phyloP scores from a whole-genome alignment of 371 early-diverging fungal genomes.

The Encephalitozoon cuniculi region DNA sequence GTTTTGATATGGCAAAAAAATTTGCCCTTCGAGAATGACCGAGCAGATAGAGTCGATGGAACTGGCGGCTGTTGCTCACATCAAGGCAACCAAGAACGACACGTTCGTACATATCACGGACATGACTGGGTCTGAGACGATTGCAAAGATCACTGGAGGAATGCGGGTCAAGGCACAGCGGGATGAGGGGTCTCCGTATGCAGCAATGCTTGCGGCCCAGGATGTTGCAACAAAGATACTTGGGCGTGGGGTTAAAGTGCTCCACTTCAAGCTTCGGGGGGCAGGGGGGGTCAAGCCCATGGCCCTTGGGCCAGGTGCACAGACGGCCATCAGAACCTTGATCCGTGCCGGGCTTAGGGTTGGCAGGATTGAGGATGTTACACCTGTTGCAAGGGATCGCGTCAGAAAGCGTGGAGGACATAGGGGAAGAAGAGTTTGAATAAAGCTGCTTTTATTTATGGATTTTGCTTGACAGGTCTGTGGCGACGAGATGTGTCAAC shows the following conservation, averaged over 20 bases:
- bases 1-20: background rate
- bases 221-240: conserved; percentile 95
- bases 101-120: conserved; percentile 98
- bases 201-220: conserved; percentile 99
- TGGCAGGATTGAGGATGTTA: conserved; percentile 96
- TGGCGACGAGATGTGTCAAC: background rate
- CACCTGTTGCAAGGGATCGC: conserved; percentile 95
- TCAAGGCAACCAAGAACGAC: conserved; percentile 98
- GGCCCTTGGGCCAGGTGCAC: conserved; percentile 98
- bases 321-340: conserved; percentile 95
- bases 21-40: conserved; percentile 8
- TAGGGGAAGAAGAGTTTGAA: conserved; percentile 98
- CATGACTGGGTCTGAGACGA: conserved; percentile 98
- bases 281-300: conserved; percentile 98
- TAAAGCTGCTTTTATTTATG: conserved; percentile 28
- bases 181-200: conserved; percentile 99
- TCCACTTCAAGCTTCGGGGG: conserved; percentile 98
- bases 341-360: conserved; percentile 95
- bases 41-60: conserved; percentile 32
- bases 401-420: conserved; percentile 99
- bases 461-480: background rate
- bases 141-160: conserved; percentile 97
- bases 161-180: conserved; percentile 99
- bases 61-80: conserved; percentile 84
- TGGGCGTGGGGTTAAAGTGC: conserved; percentile 95